Base-by-base conservation (phyloP, 106 monocot species). In the Phalaenopsis aphrodite region DNA sequence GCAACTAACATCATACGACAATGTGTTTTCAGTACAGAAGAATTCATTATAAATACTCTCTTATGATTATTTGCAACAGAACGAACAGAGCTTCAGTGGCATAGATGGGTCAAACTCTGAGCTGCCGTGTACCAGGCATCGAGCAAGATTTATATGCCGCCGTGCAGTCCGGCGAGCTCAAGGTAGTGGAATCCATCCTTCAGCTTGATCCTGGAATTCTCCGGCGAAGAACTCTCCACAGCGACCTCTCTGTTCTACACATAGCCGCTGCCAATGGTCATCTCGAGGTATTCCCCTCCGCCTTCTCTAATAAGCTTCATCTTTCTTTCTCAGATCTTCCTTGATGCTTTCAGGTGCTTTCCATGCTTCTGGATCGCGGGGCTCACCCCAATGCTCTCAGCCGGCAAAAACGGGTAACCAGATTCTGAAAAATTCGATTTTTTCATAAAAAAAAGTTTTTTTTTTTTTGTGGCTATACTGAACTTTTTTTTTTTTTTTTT, bases 181-280 rank as follows among this genome's bases (percentile, higher is more conserved):
- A 71, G 17, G 41, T 39, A 10, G 79, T 88, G 14, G 85, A 81
- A 42, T 75, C 52, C 30, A n/a, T 55, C 14, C 80, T 91, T 65
- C 56, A 41, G 21, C 12, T 30, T 24, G 77, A 84, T 2, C 81
- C 86, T 47, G 47, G 19, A 55, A 41, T 87, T 3, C 69, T 89
- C 76, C 79, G 42, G 47, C 43, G 30, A 56, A 79, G 68, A 68
- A 86, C 80, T 38, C 15, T 85, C 41, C 86, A 64, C 77, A 68
- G 84, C 52, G 82, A 88, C 76, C 88, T 86, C 75, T 91, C 88
- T 49, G 69, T 88, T 6, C 84, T 85, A 71, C 91, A 91, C 81
- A 80, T 89, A 76, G 88, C 91, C 57, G 88, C 88, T 41, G 81
- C 85, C 52, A 83, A 85, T 80, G 88, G 91, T 55, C 81, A 73